Conservation (phyloP, 345 rosid species). For the Noccaea caerulescens region DNA sequence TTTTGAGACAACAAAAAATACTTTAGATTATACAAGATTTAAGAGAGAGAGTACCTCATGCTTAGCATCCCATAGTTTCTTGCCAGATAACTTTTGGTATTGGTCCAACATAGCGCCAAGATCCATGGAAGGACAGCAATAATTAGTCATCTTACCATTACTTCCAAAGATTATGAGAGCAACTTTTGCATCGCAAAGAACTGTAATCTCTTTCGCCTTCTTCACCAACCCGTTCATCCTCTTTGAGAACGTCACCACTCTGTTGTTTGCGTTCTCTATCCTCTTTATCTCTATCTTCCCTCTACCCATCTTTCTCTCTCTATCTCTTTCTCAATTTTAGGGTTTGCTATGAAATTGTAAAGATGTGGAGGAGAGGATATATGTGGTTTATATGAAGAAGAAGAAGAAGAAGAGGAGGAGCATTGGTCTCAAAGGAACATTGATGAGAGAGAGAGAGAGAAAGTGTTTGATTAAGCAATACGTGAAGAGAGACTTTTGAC, state of each 20-base stretch:
- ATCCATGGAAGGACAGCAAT: conserved; percentile 65
- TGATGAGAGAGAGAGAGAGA: conserved; percentile 36
- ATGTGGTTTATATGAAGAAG: conserved; percentile 41
- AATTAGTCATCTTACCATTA: conserved; percentile 71
- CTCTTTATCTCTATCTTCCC: conserved; percentile 85
- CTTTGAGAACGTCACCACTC: conserved; percentile 81
- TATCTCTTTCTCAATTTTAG: conserved; percentile 25
- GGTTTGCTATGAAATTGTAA: conserved; percentile 28
- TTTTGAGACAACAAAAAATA: conserved; percentile 5
- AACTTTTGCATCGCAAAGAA: conserved; percentile 80
- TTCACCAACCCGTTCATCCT: conserved; percentile 74
- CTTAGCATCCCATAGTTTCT: conserved; percentile 91
- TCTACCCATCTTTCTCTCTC: conserved; percentile 62
- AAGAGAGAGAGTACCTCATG: conserved; percentile 69
- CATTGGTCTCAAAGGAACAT: conserved; percentile 32
- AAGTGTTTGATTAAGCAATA: conserved; percentile 32
- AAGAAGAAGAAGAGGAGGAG: conserved; percentile 27
- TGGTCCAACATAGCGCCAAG: conserved; percentile 74
- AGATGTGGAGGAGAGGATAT: conserved; percentile 28
- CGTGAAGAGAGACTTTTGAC: conserved; percentile 46
- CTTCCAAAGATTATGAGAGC: conserved; percentile 68
- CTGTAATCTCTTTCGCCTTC: conserved; percentile 79
- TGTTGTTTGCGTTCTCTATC: conserved; percentile 75
- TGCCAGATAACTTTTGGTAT: conserved; percentile 76
- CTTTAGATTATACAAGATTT: background rate